Percentiles rank a stretch among this genome's conserved stretches.
These are phyloP conservation scores for Stagonosporopsis vannaccii DNA, from an alignment of 2,329 filamentous ascomycete genomes.

Conservation along the genomic window DNA sequence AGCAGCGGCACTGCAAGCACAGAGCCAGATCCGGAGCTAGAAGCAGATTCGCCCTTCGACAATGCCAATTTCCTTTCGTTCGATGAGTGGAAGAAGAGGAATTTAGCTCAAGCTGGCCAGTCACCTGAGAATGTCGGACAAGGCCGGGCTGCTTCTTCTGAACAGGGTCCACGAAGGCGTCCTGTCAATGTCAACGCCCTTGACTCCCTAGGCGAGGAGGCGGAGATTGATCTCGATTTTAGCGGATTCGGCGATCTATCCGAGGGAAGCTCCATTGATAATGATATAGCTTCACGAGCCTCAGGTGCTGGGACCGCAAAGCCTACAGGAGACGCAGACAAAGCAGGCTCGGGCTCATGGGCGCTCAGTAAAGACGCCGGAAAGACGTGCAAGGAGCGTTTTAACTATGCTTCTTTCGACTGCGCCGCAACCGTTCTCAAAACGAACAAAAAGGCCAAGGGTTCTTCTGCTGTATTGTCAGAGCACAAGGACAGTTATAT, in stretches of 20 bases:
- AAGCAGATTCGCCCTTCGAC: conserved; percentile 71
- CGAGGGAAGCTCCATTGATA: conserved; percentile 28
- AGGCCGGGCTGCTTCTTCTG: conserved; percentile 56
- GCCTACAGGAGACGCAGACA: conserved; percentile 32
- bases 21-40: conserved; percentile 59
- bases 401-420: conserved; percentile 97
- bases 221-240: conserved; percentile 81
- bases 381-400: conserved; percentile 96
- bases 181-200: conserved; percentile 70
- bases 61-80: conserved; percentile 92
- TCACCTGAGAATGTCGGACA: conserved; percentile 72
- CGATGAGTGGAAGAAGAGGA: conserved; percentile 97
- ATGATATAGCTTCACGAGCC: conserved; percentile 23
- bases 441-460: conserved; percentile 84
- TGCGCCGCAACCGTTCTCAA: conserved; percentile 93
- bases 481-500: conserved; percentile 99
- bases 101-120: conserved; percentile 84
- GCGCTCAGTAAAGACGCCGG: conserved; percentile 87
- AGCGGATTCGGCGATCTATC: conserved; percentile 63
- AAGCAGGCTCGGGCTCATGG: conserved; percentile 42
- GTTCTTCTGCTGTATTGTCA: conserved; percentile 84
- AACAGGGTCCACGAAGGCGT: conserved; percentile 58
- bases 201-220: conserved; percentile 84
- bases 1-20: conserved; percentile 23
- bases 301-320: conserved; percentile 27